Conservation (phyloP, 1,139 yeast species). For the Scheffersomyces illinoinensis region DNA sequence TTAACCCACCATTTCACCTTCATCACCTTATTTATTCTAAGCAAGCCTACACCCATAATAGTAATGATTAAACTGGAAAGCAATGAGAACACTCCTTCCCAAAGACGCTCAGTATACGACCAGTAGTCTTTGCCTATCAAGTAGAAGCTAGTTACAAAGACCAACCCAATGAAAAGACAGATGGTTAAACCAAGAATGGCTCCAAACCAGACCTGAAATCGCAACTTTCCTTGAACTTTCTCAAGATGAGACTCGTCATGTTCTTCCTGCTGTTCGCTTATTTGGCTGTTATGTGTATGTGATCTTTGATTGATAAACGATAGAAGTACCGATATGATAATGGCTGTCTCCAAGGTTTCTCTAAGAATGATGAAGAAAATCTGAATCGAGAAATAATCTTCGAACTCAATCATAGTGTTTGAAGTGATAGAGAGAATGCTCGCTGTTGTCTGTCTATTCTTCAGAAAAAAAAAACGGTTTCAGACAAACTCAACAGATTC, state of each 20-base stretch:
- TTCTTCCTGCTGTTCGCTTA: conserved; percentile 5
- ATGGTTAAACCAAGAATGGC: conserved; percentile 68
- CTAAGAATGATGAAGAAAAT: conserved; percentile 86
- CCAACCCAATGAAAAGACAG: conserved; percentile 76
- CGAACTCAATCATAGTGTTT: conserved; percentile 24
- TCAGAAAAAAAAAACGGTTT: background rate
- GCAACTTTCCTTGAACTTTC: conserved; percentile 32
- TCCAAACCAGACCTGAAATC: conserved; percentile 83
- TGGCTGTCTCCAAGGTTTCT: conserved; percentile 86
- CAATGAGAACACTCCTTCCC: conserved; percentile 90
- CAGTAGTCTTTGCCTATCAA: conserved; percentile 77
- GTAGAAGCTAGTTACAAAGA: conserved; percentile 75
- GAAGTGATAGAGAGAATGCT: background rate
- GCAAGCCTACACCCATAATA: conserved; percentile 84
- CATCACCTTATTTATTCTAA: conserved; percentile 66
- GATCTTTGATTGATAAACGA: conserved; percentile 73
- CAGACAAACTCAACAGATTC: background rate
- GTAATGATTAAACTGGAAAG: conserved; percentile 81
- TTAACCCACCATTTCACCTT: conserved; percentile 52
- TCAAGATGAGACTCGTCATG: background rate
- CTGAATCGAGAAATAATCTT: conserved; percentile 65
- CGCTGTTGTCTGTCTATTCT: background rate
- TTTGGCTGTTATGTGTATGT: background rate
- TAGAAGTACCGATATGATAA: conserved; percentile 79
- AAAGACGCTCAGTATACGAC: conserved; percentile 78